Evolutionary conservation across 2,329 filamentous ascomycete genomes (phyloP), one percentile per base, ranked within the genome.

Genomic region (Xylariales sp.): DNA sequence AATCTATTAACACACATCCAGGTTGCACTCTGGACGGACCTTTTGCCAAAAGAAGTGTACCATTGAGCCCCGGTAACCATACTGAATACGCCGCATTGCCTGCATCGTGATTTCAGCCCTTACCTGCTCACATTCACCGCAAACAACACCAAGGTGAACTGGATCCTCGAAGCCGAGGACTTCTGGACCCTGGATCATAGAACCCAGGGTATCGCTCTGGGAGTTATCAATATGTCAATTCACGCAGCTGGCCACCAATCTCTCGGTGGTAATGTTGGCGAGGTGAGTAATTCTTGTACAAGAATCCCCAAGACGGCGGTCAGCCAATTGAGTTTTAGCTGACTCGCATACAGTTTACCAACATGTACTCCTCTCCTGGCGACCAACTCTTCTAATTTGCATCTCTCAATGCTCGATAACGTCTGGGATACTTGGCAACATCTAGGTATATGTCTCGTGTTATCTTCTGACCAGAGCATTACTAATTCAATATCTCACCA

Each of bases 321-420:
- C 25, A n/a, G n/a, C n/a, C n/a, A n/a, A n/a, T n/a, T n/a, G n/a
- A n/a, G n/a, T n/a, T n/a, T n/a, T n/a, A n/a, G n/a, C n/a, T n/a
- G n/a, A n/a, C n/a, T n/a, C n/a, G n/a, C n/a, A n/a, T n/a, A 46
- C 49, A 32, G 58, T 47, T 56, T 31, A 38, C 46, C 14, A 52
- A 60, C 46, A 53, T 50, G 33, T 60, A 51, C 46, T 53, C 51
- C 14, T 57, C 54, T 8, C 53, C 52, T 0, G 51, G 47, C 3
- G 55, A 58, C 35, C 54, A 60, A 1, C 16, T 65, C n/a, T 65
- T 65, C 41, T 63, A 54, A 52, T 7, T 63, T 43, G n/a, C 60
- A 61, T 45, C 56, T 53, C 46, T 35, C 42, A 18, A 49, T 47
- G 24, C 38, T 58, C 28, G 56, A 56, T 44, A 48, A 48, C n/a